A percentile compares a stretch with the other conserved stretches of the same genome.
phyloP scores from a whole-genome alignment of 78 protist species.

The Isochrysis galbana region DNA sequence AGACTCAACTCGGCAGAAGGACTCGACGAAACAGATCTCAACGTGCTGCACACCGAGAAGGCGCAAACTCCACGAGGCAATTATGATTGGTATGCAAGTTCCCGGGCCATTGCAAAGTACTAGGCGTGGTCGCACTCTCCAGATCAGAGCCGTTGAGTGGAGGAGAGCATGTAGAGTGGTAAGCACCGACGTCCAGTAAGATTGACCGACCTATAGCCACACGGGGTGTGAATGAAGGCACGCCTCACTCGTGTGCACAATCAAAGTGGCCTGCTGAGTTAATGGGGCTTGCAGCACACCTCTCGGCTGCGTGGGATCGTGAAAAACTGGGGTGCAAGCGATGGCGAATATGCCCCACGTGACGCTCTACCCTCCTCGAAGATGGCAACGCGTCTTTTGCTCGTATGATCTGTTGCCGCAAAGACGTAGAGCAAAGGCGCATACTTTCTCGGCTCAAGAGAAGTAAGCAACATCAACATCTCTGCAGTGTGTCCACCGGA shows the following conservation, averaged over 20 bases:
- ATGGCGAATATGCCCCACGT: not conserved
- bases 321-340: not conserved
- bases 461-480: not conserved
- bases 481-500: slow-evolving; percentile 37
- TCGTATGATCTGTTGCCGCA: not conserved
- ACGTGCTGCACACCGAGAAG: not conserved
- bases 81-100: slow-evolving; percentile 37
- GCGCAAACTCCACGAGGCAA: not conserved
- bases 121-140: not conserved
- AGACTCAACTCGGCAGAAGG: slow-evolving; percentile 35
- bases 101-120: slow-evolving; percentile 49
- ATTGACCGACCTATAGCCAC: too few species aligned
- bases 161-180: not conserved
- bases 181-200: not conserved
- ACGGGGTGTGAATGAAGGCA: too few species aligned
- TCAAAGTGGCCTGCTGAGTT: too few species aligned
- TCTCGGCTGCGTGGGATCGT: slow-evolving; percentile 18
- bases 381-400: not conserved
- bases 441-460: not conserved
- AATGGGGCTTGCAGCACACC: too few species aligned
- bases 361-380: not conserved
- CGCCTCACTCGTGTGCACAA: too few species aligned
- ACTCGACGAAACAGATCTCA: slow-evolving; percentile 40
- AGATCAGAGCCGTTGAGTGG: not conserved
- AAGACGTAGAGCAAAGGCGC: not conserved